A percentile compares a stretch with the other conserved stretches of the same genome.
Conservation (phyloP, 1,284 basidiomycete genomes). For the Ceratobasidium sp. region DNA sequence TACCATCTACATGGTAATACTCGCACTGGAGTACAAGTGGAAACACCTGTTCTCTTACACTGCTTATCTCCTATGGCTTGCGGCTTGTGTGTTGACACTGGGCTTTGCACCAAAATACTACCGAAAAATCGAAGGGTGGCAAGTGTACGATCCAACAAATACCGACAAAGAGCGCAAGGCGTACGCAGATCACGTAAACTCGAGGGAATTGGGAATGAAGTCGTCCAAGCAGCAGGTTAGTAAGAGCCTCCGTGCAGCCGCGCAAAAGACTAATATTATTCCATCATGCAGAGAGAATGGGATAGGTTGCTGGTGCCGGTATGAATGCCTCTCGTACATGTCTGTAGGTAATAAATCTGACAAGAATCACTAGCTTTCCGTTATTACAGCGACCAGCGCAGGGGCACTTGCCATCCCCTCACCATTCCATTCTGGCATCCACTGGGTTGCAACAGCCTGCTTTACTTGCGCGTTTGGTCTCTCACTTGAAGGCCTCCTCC, state of each 20-base stretch:
- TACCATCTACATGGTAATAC: too few relatives aligned
- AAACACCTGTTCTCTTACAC: not conserved
- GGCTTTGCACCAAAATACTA: constrained; percentile 20
- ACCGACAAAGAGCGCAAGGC: not conserved
- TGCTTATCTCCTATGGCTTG: not conserved
- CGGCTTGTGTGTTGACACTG: constrained; percentile 2
- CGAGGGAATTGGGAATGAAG: not conserved
- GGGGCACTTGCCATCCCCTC: constrained; percentile 6
- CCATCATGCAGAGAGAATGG: constrained; percentile 6
- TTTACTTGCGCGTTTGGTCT: constrained; percentile 11
- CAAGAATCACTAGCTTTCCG: constrained; percentile 1
- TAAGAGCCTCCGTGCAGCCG: not conserved
- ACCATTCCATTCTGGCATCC: not conserved
- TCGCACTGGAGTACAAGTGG: too few relatives aligned
- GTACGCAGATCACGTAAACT: not conserved
- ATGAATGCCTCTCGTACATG: not conserved
- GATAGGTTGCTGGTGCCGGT: not conserved
- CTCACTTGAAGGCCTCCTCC: constrained; percentile 12
- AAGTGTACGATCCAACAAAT: not conserved
- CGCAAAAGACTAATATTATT: not conserved
- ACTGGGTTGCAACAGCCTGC: constrained; percentile 5
- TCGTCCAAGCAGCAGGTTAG: constrained; percentile 20
- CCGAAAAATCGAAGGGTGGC: not conserved
- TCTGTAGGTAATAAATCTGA: not conserved
- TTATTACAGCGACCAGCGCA: constrained; percentile 30